Conservation (phyloP, 139 green algal genomes). For the Raphidocelis subcapitata region DNA sequence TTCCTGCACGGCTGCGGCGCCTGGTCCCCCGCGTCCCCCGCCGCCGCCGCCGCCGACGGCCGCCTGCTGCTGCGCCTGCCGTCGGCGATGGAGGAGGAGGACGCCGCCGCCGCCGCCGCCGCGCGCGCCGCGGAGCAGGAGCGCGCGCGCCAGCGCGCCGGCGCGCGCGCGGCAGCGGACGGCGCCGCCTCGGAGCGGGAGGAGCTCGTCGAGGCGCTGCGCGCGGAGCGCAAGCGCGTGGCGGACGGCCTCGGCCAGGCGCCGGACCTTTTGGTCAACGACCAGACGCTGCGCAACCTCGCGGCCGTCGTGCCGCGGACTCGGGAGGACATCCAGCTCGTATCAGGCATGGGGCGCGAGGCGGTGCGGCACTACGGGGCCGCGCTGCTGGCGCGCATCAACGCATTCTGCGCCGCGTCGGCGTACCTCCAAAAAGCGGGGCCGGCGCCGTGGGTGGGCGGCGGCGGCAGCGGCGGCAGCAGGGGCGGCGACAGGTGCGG, state of each 20-base stretch:
- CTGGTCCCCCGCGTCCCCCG: constrained; percentile 4
- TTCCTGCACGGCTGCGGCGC: neutral
- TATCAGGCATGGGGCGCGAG: constrained; percentile 26
- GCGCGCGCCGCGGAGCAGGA: neutral
- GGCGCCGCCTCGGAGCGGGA: constrained; percentile 29
- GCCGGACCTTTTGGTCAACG: constrained; percentile 33
- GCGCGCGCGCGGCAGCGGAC: constrained; percentile 2
- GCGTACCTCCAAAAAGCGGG: neutral
- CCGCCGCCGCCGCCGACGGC: neutral
- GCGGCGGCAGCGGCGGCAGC: neutral
- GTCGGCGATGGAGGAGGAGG: constrained; percentile 13
- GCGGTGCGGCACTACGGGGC: constrained; percentile 25
- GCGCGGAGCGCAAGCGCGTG: constrained; percentile 27
- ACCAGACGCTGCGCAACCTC: constrained; percentile 10
- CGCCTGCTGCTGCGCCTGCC: neutral
- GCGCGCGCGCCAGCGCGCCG: neutral
- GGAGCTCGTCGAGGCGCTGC: constrained; percentile 15
- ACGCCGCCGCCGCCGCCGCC: neutral
- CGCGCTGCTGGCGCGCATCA: constrained; percentile 28
- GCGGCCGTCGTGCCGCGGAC: constrained; percentile 16
- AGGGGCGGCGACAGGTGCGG: neutral
- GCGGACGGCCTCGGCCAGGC: constrained; percentile 34
- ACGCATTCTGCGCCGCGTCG: neutral
- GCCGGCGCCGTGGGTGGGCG: neutral
- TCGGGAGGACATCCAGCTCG: constrained; percentile 15